A percentile compares a stretch with the other conserved stretches of the same genome.
Evolutionary conservation across 345 rosid species (phyloP).

Genomic region (Orychophragmus violaceus): DNA sequence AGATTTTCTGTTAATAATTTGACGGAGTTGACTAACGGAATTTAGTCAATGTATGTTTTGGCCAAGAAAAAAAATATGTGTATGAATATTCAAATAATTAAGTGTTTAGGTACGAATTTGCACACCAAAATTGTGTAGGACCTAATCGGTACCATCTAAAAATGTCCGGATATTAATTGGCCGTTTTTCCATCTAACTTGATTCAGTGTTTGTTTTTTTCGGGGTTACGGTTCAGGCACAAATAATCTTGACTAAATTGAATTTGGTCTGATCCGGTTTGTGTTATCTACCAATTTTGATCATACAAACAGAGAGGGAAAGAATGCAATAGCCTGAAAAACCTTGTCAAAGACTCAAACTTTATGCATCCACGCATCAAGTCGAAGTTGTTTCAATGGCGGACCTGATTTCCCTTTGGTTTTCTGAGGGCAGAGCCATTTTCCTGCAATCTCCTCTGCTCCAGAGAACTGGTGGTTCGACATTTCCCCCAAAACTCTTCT

Average conservation of each 20-base stretch:
- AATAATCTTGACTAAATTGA: background rate
- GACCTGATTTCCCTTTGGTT: slow-evolving; percentile 54
- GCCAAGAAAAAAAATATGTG: too few relatives aligned
- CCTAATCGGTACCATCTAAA: too few relatives aligned
- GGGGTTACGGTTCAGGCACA: background rate
- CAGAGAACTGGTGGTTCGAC: slow-evolving; percentile 35
- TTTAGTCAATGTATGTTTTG: too few relatives aligned
- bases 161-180: too few relatives aligned
- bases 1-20: too few relatives aligned
- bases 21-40: too few relatives aligned
- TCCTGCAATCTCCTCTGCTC: slow-evolving; percentile 39
- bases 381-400: slow-evolving; percentile 81
- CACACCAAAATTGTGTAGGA: too few relatives aligned
- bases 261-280: slow-evolving; percentile 12
- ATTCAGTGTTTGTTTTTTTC: background rate
- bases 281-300: background rate
- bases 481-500: slow-evolving; percentile 49
- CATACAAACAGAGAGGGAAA: background rate
- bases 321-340: background rate
- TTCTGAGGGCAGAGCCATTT: slow-evolving; percentile 84
- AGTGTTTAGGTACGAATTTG: too few relatives aligned
- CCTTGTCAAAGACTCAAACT: slow-evolving; percentile 22
- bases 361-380: slow-evolving; percentile 67
- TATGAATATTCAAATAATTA: too few relatives aligned
- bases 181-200: too few relatives aligned